Conservation (phyloP, 2,329 filamentous ascomycete species). For the Coniochaeta ligniaria region DNA sequence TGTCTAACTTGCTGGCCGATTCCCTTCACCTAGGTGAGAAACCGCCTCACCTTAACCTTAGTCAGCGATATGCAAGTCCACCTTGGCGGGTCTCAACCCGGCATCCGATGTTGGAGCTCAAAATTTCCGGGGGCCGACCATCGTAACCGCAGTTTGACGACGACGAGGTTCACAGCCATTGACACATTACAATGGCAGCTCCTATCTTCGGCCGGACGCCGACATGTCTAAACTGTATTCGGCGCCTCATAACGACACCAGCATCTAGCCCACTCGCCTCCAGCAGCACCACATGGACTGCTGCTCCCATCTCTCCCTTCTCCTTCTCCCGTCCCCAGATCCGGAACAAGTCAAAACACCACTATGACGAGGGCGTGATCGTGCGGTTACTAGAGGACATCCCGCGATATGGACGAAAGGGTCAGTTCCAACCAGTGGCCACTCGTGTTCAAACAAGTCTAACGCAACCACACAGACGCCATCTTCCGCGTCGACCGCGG, state of each 20-base stretch:
- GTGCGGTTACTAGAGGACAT: constrained; percentile 35
- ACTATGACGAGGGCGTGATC: constrained; percentile 31
- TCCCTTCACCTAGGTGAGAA: not conserved
- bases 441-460: not conserved
- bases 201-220: constrained; percentile 10
- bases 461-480: constrained; percentile 14
- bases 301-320: not conserved
- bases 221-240: constrained; percentile 24
- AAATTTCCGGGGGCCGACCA: not conserved
- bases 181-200: not conserved
- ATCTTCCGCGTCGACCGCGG: constrained; percentile 25
- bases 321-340: constrained; percentile 18
- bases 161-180: not conserved
- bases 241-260: constrained; percentile 13
- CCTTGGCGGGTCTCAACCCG: not conserved
- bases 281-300: constrained; percentile 12
- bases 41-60: no score
- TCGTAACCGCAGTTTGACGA: not conserved
- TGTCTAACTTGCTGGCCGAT: no score
- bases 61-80: not conserved
- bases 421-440: constrained; percentile 13
- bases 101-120: constrained; percentile 1
- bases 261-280: not conserved
- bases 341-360: constrained; percentile 28
- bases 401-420: constrained; percentile 29